Evolutionary conservation across 441 rosid genomes (phyloP).

Genomic region (California macrophylla): DNA sequence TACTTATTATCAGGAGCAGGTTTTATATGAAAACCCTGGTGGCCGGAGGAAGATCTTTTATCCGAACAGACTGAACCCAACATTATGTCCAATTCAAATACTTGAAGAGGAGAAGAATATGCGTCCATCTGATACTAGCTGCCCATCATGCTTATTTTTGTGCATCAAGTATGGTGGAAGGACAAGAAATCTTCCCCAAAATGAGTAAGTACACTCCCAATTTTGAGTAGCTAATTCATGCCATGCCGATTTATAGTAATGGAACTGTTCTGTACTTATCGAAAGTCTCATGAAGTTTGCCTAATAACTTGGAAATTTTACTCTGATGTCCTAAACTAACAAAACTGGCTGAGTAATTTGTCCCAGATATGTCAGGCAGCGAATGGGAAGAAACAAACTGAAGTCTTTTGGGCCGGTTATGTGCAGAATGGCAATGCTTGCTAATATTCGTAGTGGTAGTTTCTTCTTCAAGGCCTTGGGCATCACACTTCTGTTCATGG

Average conservation of each 20-base stretch:
- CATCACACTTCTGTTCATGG: constrained; percentile 55
- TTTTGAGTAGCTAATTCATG: not conserved
- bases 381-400: constrained; percentile 58
- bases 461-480: constrained; percentile 64
- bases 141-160: constrained; percentile 50
- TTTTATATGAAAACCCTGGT: constrained; percentile 46
- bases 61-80: constrained; percentile 38
- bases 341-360: not conserved
- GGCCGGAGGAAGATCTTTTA: constrained; percentile 37
- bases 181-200: constrained; percentile 56
- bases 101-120: constrained; percentile 52
- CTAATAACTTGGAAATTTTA: not conserved
- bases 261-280: not conserved
- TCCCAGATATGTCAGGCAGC: constrained; percentile 54
- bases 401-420: constrained; percentile 49
- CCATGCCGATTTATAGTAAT: not conserved
- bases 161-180: constrained; percentile 62
- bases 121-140: constrained; percentile 48
- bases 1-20: constrained; percentile 38
- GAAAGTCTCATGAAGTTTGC: not conserved
- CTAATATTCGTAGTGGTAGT: constrained; percentile 41
- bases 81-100: constrained; percentile 43
- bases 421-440: constrained; percentile 45
- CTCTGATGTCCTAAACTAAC: not conserved
- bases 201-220: constrained; percentile 32